Conservation (phyloP, 2,329 filamentous ascomycete species). For the Penicillium fuscoglaucum region DNA sequence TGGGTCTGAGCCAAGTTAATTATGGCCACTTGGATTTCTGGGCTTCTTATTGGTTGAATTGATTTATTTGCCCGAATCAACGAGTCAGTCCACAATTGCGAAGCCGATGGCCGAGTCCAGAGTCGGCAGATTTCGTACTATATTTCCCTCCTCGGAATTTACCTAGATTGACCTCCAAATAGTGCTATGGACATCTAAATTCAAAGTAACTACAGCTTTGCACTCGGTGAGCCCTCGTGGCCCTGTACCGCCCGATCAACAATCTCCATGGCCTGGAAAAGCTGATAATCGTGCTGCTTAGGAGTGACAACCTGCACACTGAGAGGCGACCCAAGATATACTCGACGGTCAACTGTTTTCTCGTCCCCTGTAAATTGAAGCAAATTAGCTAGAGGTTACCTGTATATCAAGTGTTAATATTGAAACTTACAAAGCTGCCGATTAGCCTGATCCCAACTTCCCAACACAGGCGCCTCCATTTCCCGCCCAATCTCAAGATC, state of each 20-base stretch:
- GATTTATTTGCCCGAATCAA: not conserved
- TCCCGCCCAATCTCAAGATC: slow-evolving; percentile 55
- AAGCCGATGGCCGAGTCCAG: no score
- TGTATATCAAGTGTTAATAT: not conserved
- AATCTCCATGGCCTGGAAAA: slow-evolving; percentile 55
- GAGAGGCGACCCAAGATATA: slow-evolving; percentile 57
- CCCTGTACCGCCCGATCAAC: slow-evolving; percentile 46
- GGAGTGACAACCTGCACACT: slow-evolving; percentile 60
- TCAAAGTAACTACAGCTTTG: slow-evolving; percentile 24
- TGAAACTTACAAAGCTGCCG: slow-evolving; percentile 54
- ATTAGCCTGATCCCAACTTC: slow-evolving; percentile 63
- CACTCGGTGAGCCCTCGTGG: not conserved
- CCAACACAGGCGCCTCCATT: slow-evolving; percentile 43
- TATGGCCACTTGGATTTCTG: no score
- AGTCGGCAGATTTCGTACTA: not conserved
- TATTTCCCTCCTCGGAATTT: not conserved
- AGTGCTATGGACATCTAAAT: not conserved
- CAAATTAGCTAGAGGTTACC: not conserved
- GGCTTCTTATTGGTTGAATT: not conserved
- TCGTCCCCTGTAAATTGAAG: slow-evolving; percentile 39
- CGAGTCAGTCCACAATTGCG: not conserved
- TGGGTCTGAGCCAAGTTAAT: not conserved
- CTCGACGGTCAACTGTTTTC: slow-evolving; percentile 52
- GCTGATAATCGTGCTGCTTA: slow-evolving; percentile 54
- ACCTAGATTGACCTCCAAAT: not conserved